These are phyloP conservation scores for Alternaria sp. DNA, from an alignment of 2,329 filamentous ascomycete species.

Conservation along the genomic window DNA sequence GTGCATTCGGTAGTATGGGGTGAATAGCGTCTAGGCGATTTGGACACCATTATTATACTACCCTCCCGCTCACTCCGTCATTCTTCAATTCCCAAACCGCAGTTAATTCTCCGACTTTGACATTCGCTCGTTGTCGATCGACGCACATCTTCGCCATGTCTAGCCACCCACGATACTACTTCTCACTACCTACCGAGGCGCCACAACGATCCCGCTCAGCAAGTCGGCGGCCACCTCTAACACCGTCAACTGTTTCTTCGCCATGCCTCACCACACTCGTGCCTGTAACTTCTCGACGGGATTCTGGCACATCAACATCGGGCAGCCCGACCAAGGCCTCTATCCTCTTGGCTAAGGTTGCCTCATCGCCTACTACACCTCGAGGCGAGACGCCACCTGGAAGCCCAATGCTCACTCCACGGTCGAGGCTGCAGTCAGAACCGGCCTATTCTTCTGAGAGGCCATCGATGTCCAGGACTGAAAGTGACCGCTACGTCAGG, in stretches of 20 bases:
- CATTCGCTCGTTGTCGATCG: conserved; percentile 16
- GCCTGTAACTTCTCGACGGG: conserved; percentile 51
- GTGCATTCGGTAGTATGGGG: conserved; percentile 46
- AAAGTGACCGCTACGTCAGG: conserved; percentile 49
- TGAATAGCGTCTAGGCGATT: conserved; percentile 50
- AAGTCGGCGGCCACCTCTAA: conserved; percentile 55
- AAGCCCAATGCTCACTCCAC: conserved; percentile 41
- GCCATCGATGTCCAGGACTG: conserved; percentile 46
- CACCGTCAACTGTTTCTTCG: conserved; percentile 56
- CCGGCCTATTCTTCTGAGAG: conserved; percentile 40
- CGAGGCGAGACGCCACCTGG: conserved; percentile 46
- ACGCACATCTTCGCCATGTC: conserved; percentile 42
- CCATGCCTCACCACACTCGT: conserved; percentile 54
- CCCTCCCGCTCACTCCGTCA: conserved; percentile 23
- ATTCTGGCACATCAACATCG: conserved; percentile 49
- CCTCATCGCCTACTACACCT: conserved; percentile 52
- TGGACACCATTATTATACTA: conserved; percentile 44
- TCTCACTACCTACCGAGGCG: conserved; percentile 48
- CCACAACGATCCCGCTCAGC: conserved; percentile 45
- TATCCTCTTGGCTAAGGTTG: conserved; percentile 54
- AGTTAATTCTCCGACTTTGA: conserved; percentile 24
- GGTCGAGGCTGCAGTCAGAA: conserved; percentile 37
- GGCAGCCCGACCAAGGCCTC: conserved; percentile 54
- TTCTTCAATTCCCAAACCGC: conserved; percentile 25
- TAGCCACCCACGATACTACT: conserved; percentile 48